Evolutionary conservation across 164 flowering plant genomes (phyloP), one percentile per base, ranked within the genome.

Genomic region (Sextonia rubra): DNA sequence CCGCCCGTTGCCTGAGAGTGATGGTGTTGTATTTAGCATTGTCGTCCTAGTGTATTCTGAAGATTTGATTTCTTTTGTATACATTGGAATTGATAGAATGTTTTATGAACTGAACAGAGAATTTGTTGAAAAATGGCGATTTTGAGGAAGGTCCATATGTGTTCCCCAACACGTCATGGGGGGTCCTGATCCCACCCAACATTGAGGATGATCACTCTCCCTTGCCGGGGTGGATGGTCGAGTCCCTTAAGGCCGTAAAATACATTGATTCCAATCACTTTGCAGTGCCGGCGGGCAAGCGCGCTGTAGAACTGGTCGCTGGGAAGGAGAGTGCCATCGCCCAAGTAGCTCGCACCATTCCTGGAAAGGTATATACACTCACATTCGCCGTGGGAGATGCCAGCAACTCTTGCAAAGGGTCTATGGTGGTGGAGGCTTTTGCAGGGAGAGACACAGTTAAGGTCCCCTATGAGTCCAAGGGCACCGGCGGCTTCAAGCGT

Each of bases 141-240:
- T 93, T 93, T 26, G 98, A 93, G 73, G 91, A 88, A 76, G 98
- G 98, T 14, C 97, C 98, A 3, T 89, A 87, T 29, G 74, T 93
- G 60, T 78, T 88, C 64, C 90, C 90, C 0, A 88, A 86, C 66
- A 78, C 91, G 69, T 68, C 86, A 0, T 84, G 88, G 87, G 98
- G 97, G 1, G 94, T 87, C 61, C 81, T 93, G 18, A 76, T 91
- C 73, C 97, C 98, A 3, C 90, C 98, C n/a, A 81, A 81, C 81
- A 83, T 87, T 4, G 95, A 93, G 68, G 98, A 93, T 25, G 92
- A 86, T 23, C 87, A 90, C 74, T 86, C 92, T 23, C 95, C 98
- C 1, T 47, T 91, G 27, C 91, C 91, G 0, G 92, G 90, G 0
- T 93, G 98, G 98, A 88, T 84, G 78, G 64, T 93, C 26, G 95